A percentile compares a stretch with the other conserved stretches of the same genome.
Conservation (phyloP, 148 eudicot species). For the Pouteria glomerata region DNA sequence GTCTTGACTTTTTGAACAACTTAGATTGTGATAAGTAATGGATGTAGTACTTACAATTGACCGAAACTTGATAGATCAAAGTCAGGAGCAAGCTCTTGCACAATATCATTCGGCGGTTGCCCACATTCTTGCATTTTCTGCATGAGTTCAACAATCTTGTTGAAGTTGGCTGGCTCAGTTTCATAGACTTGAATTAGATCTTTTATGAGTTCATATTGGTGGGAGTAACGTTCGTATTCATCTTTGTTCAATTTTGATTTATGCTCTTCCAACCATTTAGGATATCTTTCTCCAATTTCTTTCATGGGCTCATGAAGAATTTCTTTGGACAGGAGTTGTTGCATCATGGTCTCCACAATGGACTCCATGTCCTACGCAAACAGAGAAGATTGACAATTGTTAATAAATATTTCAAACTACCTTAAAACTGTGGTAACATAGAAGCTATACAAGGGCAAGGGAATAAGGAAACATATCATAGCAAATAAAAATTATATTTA, state of each 20-base stretch:
- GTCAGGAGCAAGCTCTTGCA: conserved; percentile 88
- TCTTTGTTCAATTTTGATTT: conserved; percentile 55
- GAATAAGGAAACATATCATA: background rate
- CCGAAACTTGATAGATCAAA: conserved; percentile 82
- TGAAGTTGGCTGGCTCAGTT: conserved; percentile 77
- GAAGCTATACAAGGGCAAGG: background rate
- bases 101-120: conserved; percentile 92
- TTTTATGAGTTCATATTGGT: conserved; percentile 68
- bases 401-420: background rate
- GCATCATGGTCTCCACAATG: conserved; percentile 97
- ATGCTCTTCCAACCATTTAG: conserved; percentile 89
- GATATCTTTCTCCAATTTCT: conserved; percentile 93
- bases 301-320: conserved; percentile 94
- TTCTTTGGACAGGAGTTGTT: conserved; percentile 87
- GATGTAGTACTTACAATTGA: conserved; percentile 84
- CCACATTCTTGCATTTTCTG: conserved; percentile 99
- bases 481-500: background rate
- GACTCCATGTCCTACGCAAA: conserved; percentile 82
- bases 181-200: conserved; percentile 83
- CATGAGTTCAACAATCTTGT: conserved; percentile 94
- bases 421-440: background rate
- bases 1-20: background rate
- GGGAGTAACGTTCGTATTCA: conserved; percentile 67
- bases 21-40: background rate
- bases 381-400: background rate